These are phyloP conservation scores for Xylariaceae sp. DNA, from an alignment of 2,329 filamentous ascomycete genomes.

Conservation along the genomic window DNA sequence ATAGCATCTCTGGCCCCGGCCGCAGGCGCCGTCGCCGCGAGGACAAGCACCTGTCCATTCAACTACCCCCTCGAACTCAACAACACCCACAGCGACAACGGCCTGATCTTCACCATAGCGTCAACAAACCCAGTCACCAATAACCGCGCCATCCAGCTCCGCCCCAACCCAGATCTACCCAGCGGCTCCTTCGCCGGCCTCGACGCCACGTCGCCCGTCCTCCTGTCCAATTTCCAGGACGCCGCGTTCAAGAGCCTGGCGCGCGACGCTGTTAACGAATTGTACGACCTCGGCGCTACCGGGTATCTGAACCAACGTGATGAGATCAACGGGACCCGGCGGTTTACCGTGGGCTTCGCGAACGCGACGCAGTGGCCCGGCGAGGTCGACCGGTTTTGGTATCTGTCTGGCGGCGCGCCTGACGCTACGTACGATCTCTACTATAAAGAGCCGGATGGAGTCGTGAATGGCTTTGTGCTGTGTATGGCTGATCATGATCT, in stretches of 20 bases:
- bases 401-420: slow-evolving; percentile 8
- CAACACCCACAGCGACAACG: slow-evolving; percentile 21
- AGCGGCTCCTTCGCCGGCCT: slow-evolving; percentile 18
- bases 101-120: slow-evolving; percentile 19
- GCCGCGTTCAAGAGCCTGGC: slow-evolving; percentile 16
- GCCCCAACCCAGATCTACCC: slow-evolving; percentile 9
- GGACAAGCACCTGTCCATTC: slow-evolving; percentile 20
- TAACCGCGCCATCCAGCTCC: slow-evolving; percentile 25
- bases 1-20: slow-evolving; percentile 14
- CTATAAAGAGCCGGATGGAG: slow-evolving; percentile 8
- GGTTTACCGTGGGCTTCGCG: slow-evolving; percentile 22
- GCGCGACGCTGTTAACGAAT: slow-evolving; percentile 15
- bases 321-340: slow-evolving; percentile 14
- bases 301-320: slow-evolving; percentile 23
- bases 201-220: slow-evolving; percentile 22
- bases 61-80: slow-evolving; percentile 23
- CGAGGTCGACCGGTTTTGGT: slow-evolving; percentile 19
- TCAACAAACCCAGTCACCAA: slow-evolving; percentile 20
- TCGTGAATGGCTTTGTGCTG: slow-evolving; percentile 21
- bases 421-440: slow-evolving; percentile 19
- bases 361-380: slow-evolving; percentile 21
- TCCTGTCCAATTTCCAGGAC: slow-evolving; percentile 18
- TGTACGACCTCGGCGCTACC: slow-evolving; percentile 23
- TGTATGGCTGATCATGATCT: slow-evolving; percentile 20
- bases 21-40: slow-evolving; percentile 6